Percentiles rank a stretch among this genome's conserved stretches.
Evolutionary conservation across 768 basidiomycete species (phyloP).

Genomic region (Boletus tylopilopsis): DNA sequence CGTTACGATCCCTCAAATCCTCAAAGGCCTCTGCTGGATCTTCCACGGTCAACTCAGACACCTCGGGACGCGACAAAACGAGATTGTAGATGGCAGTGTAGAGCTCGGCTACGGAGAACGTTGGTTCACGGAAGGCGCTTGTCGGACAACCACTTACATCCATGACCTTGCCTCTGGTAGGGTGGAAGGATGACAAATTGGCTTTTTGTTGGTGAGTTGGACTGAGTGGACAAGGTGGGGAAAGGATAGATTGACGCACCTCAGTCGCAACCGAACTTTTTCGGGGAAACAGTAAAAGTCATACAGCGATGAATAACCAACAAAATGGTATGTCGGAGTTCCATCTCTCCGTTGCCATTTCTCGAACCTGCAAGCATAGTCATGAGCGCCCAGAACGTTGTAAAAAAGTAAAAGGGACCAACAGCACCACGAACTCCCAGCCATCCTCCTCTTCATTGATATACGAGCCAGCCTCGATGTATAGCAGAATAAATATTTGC

Average conservation of each 20-base stretch:
- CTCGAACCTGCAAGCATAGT: conserved; percentile 59
- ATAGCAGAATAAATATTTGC: conserved; percentile 92
- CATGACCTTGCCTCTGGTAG: conserved; percentile 86
- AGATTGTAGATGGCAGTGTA: conserved; percentile 85
- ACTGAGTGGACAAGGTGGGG: neutral
- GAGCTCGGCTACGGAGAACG: conserved; percentile 59
- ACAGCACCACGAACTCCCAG: conserved; percentile 94
- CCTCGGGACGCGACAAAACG: conserved; percentile 56
- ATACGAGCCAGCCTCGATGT: conserved; percentile 94
- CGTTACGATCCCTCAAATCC: conserved; percentile 90
- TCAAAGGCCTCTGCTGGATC: conserved; percentile 98
- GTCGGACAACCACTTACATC: conserved; percentile 53
- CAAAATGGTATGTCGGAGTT: conserved; percentile 78
- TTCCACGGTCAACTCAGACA: conserved; percentile 95
- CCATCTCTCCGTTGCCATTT: conserved; percentile 64
- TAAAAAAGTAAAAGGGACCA: conserved; percentile 30
- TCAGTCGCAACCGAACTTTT: conserved; percentile 78
- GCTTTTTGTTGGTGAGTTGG: conserved; percentile 36
- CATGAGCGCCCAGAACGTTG: neutral
- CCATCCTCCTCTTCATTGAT: conserved; percentile 89
- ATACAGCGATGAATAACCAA: conserved; percentile 92
- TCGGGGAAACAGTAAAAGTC: conserved; percentile 97
- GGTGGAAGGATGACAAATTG: conserved; percentile 94
- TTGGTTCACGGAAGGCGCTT: neutral
- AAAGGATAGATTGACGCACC: conserved; percentile 41